phyloP scores from a whole-genome alignment of 2,329 filamentous ascomycete species.

The Meredithiella fracta region DNA sequence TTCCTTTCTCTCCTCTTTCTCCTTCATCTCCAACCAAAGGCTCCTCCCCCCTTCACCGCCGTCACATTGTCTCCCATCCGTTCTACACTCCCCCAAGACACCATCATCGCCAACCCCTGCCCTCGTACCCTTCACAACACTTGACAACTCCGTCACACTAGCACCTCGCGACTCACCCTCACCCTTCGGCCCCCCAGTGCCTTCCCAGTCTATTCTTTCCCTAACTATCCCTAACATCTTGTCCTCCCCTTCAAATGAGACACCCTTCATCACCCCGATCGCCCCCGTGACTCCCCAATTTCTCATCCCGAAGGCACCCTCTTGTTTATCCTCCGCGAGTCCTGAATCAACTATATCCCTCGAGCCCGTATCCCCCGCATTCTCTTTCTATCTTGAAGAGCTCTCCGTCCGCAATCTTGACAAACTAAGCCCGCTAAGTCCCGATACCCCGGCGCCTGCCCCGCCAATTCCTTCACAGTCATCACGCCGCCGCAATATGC shows the following conservation, averaged over 20 bases:
- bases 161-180: too few relatives aligned
- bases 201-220: not conserved
- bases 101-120: not conserved
- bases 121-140: not conserved
- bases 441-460: not conserved
- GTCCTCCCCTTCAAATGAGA: not conserved
- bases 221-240: not conserved
- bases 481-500: not conserved
- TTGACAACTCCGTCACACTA: not conserved
- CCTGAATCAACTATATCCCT: not conserved
- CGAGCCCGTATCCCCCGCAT: conserved; percentile 10
- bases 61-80: not conserved
- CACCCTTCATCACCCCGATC: not conserved
- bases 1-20: not conserved
- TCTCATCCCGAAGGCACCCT: not conserved
- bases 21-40: not conserved
- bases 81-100: not conserved
- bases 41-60: not conserved
- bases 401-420: not conserved
- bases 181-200: too few relatives aligned
- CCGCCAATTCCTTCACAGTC: conserved; percentile 3
- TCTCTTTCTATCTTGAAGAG: conserved; percentile 12
- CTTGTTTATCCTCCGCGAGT: not conserved
- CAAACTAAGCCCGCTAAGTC: not conserved
- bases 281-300: not conserved